Evolutionary conservation across 768 basidiomycete genomes (phyloP).

Genomic region (Leccinum aurantiacum): DNA sequence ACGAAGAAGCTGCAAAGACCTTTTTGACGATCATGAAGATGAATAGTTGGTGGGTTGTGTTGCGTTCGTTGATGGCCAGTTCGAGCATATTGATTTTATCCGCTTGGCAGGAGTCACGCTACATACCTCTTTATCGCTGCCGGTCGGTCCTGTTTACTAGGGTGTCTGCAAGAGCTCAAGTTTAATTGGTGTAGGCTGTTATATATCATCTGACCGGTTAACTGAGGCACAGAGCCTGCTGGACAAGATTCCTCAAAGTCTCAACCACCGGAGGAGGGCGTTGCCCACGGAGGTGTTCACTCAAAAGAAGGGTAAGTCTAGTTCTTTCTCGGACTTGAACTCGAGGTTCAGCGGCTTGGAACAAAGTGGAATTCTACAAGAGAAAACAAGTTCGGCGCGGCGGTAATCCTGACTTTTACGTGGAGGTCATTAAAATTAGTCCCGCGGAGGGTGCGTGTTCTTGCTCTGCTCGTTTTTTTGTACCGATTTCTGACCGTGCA

Average conservation of each 20-base stretch:
- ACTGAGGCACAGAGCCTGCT: constrained; percentile 60
- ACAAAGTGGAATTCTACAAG: constrained; percentile 70
- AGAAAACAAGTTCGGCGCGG: constrained; percentile 60
- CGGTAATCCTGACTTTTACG: constrained; percentile 51
- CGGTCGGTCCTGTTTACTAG: constrained; percentile 38
- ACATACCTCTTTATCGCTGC: constrained; percentile 79
- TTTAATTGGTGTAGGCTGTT: constrained; percentile 49
- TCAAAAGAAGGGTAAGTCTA: constrained; percentile 65
- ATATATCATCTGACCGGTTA: constrained; percentile 54
- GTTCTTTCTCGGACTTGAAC: background rate
- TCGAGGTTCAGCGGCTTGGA: background rate
- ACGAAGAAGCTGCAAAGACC: constrained; percentile 64
- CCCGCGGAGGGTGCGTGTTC: constrained; percentile 60
- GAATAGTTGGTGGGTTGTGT: constrained; percentile 60
- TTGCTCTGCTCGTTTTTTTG: background rate
- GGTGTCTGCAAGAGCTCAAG: background rate
- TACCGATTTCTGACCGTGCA: constrained; percentile 3
- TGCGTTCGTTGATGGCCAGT: background rate
- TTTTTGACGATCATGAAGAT: constrained; percentile 64
- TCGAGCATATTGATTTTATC: background rate
- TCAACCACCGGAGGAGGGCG: constrained; percentile 64
- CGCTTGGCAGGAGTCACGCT: constrained; percentile 59
- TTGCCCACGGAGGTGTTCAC: constrained; percentile 77
- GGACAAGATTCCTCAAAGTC: constrained; percentile 57
- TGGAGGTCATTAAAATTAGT: constrained; percentile 60